Base-by-base conservation (phyloP, 495 filamentous ascomycete species). In the Trichoderma asperelloides region DNA sequence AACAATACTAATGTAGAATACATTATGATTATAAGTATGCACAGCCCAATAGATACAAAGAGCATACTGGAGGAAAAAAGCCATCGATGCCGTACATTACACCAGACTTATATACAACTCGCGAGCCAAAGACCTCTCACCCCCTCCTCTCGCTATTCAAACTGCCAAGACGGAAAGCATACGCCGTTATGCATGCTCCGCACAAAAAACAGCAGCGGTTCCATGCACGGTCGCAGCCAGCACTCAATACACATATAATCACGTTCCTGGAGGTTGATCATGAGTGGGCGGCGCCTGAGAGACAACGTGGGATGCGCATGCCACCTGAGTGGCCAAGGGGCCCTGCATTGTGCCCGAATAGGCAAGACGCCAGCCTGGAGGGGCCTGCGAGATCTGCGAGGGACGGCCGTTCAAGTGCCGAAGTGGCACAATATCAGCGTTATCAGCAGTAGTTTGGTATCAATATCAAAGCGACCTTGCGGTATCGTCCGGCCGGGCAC, bases 241-340 rank as follows among this genome's bases (percentile, higher is more conserved):
- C 13, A 60, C 27, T 12, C 1, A 6, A 21, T 27, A 30, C 11
- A 30, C 27, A 30, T 25, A 27, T 25, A 37, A 37, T 60, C 55
- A 60, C 55, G 55, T 60, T 60, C 23, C 16, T 60, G 55, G 15
- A 1, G 21, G 55, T 12, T 60, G 15, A 60, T 60, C 55, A 60
- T 60, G 23, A 60, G 55, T 28, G 55, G 55, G 55, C 55, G 55
- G 55, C 55, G 55, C 3, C 55, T 11, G 55, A 60, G 55, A 60
- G 55, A 60, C 55, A 60, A 60, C 55, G 55, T 60, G 55, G 55
- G 55, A 60, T 60, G 55, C 27, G 55, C 55, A 60, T 60, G 55
- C 55, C 55, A 18, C 27, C 23, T 60, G 55, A 60, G 27, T 60
- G 55, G 55, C 12, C 25, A 11, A 60, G 55, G 12, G 21, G 2